Conservation (phyloP, 306 rosid genomes). For the Vigna angularis region DNA sequence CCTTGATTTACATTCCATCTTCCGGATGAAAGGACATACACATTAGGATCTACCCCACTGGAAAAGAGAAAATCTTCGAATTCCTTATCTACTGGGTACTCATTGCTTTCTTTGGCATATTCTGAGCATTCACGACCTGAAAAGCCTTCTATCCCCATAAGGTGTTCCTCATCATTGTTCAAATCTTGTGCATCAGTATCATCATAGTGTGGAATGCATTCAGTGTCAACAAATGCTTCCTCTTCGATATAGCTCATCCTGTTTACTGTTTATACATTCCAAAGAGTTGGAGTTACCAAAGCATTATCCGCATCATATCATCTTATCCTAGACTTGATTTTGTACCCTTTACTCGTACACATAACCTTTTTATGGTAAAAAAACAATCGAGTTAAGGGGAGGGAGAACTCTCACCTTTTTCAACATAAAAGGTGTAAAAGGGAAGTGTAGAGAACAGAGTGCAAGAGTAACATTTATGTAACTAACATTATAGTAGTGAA, state of each 20-base stretch:
- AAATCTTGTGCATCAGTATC: slow-evolving; percentile 41
- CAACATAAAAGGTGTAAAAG: background rate
- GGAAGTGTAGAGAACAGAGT: background rate
- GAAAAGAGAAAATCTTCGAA: slow-evolving; percentile 58
- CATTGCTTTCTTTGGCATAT: slow-evolving; percentile 48
- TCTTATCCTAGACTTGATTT: slow-evolving; percentile 23
- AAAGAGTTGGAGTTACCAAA: slow-evolving; percentile 26
- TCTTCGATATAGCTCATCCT: slow-evolving; percentile 44
- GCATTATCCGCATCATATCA: slow-evolving; percentile 5
- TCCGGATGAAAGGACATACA: slow-evolving; percentile 70
- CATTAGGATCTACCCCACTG: slow-evolving; percentile 54
- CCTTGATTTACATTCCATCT: slow-evolving; percentile 70
- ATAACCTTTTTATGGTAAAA: background rate
- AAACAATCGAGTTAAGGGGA: background rate
- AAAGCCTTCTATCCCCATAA: slow-evolving; percentile 50
- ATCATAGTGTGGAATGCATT: slow-evolving; percentile 26
- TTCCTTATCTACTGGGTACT: slow-evolving; percentile 57
- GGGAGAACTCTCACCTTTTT: background rate
- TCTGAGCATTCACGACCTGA: slow-evolving; percentile 47
- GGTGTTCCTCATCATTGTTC: slow-evolving; percentile 54
- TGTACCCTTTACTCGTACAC: slow-evolving; percentile 9
- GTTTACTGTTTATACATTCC: slow-evolving; percentile 36
- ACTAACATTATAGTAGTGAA: background rate
- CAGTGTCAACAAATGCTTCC: slow-evolving; percentile 28
- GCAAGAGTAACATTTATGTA: background rate